Evolutionary conservation across 179 eudicot species (phyloP), one percentile per base, ranked within the genome.

Genomic region (Pouteria campechiana): DNA sequence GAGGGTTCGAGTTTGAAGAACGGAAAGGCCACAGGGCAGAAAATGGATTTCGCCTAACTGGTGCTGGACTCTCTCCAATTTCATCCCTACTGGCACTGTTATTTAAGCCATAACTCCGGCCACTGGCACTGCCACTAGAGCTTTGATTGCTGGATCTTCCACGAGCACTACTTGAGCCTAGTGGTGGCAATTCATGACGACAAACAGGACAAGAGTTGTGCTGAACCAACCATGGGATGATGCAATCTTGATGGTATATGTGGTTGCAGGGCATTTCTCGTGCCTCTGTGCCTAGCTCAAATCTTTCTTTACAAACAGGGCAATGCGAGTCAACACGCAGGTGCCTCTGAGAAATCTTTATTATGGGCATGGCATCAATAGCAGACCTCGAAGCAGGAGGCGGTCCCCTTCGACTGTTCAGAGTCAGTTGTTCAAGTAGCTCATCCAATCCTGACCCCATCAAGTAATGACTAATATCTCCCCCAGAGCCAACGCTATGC

Each of bases 391-490:
- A 71, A 14, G 88, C 83, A 0, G 93, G 89, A 12, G 76, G 76
- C 10, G 93, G 73, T 7, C 76, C 93, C 13, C 55, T 71, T 29
- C 70, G 64, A 8, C 81, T 79, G 30, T 58, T 70, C 35, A 54
- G 20, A 7, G 65, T 62, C 1, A 85, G 61, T 44, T 85, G 83
- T 49, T 82, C 90, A 8, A 81, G 69, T 39, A 85, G 54, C 59
- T 89, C 97, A 49, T 78, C 86, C 4, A 85, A 64, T 4, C 97
- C 97, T 0, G 97, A 95, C 13, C 97, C 97, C 3, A 89, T 73
- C 47, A 81, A 85, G 52, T 75, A 64, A 51, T 89, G 83, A 1
- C 88, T 93, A 7, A 75, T 86, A 43, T 58, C 72, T 4, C 78
- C 93, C 11, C 79, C n/a, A n/a, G n/a, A 60, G 19, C 80, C 68